Base-by-base conservation (phyloP, 2,329 filamentous ascomycete genomes). In the Penicillium sp. region DNA sequence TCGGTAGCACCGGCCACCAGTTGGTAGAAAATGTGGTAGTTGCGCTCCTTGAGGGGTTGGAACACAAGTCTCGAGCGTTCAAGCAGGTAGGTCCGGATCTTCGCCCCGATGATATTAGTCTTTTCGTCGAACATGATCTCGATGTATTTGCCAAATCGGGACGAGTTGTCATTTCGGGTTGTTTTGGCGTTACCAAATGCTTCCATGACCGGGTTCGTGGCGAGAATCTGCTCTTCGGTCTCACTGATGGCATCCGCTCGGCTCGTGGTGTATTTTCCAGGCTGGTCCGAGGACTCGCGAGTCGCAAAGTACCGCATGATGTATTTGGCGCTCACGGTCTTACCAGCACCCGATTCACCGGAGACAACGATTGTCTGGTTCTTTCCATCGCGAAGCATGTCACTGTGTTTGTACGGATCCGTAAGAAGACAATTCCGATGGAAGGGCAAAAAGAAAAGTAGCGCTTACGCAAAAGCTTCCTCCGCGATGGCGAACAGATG, bases 271-370 rank as follows among this genome's bases (percentile, higher is more conserved):
- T 89, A 86, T 58, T 85, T 87, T 44, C 88, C 87, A 14, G 90
- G 87, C 70, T 92, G 89, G 65, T 95, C 90, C 50, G 94, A 91
- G 7, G 92, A 88, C 74, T 96, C 94, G 82, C 94, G 86, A 39
- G 94, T 99, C 57, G 94, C 94, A 74, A 99, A 99, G 78, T 99
- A 99, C 67, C 94, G 86, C 94, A 99, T 99, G 71, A 99, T 97
- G 76, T 99, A 97, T 78, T 99, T 99, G 65, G 94, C 94, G 75
- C 92, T 97, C 72, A 99, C 94, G 5, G 94, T 99, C 79, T 99
- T 99, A 68, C 94, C 94, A 58, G 94, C 94, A 82, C 94, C 94
- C 48, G 94, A 99, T 75, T 99, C 94, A 71, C 94, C 94, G 31
- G 94, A 99, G n/a, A 99, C 94, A 48, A 99, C 94, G 58, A 99